phyloP scores from a whole-genome alignment of 2,329 filamentous ascomycete genomes.

The Neopestalotiopsis sp. region DNA sequence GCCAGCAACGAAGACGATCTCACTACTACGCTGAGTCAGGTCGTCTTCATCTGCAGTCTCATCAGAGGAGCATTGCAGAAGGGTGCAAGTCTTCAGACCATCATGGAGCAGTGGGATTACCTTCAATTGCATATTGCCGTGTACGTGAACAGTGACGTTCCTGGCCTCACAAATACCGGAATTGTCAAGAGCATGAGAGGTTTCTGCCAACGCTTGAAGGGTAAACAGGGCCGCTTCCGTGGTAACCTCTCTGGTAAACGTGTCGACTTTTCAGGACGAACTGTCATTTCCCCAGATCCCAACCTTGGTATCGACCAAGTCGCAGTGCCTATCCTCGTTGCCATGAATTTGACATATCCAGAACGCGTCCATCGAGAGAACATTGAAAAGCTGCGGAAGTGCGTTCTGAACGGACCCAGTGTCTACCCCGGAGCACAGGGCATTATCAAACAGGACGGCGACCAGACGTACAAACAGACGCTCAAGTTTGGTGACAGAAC shows the following conservation, averaged over 20 bases:
- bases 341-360: conserved; percentile 94
- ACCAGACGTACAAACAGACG: conserved; percentile 67
- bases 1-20: conserved; percentile 96
- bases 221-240: conserved; percentile 96
- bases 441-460: conserved; percentile 71
- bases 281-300: conserved; percentile 96
- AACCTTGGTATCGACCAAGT: conserved; percentile 94
- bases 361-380: conserved; percentile 88
- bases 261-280: conserved; percentile 97
- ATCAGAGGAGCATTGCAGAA: conserved; percentile 83
- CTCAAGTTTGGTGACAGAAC: conserved; percentile 78
- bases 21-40: conserved; percentile 95
- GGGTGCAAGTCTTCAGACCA: conserved; percentile 83
- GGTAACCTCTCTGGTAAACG: conserved; percentile 97
- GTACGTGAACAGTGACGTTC: conserved; percentile 97
- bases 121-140: conserved; percentile 94
- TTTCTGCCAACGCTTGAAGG: conserved; percentile 94
- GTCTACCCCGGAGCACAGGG: conserved; percentile 89
- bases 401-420: conserved; percentile 76
- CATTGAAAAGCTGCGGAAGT: conserved; percentile 77
- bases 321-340: conserved; percentile 88
- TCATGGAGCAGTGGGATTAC: conserved; percentile 99
- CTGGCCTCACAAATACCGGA: conserved; percentile 86
- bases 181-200: conserved; percentile 86
- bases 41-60: conserved; percentile 88